Evolutionary conservation across 148 eudicot genomes (phyloP), one percentile per base, ranked within the genome.

Genomic region (Heliosperma pusillum): DNA sequence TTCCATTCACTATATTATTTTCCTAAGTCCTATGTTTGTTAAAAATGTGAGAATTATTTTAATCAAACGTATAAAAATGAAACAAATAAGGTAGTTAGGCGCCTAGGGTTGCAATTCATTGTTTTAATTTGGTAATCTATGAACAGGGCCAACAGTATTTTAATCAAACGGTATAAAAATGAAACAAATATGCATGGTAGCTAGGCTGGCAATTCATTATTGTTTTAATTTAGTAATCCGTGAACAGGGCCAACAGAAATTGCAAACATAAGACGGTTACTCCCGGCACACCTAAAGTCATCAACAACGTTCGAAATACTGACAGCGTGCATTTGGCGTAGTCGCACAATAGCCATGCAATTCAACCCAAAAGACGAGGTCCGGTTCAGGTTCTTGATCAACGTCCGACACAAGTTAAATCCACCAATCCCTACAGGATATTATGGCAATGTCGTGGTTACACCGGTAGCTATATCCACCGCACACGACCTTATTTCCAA

Each of bases 241-340:
- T 42, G 52, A 19, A n/a, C 72, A 80, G 82, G 82, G 10, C 73
- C 72, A 0, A 56, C 45, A 0, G 79, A 69, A 50, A 24, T 69
- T 0, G 36, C n/a, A 1, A 30, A 29, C n/a, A 45, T 69, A 9
- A 24, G 58, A 3, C 57, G 72, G 0, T 47, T 50, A 11, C 72
- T 69, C 30, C 72, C 72, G 6, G 12, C 21, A 5, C 33, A 47
- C 11, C 4, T 47, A 22, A 24, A 47, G 11, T 69, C 58, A 5
- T 45, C 72, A 24, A 4, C 72, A 47, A 50, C 72, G 4, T 69
- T 69, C 36, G 72, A 69, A 22, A 29, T 22, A 10, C 11, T 69
- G 0, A 7, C 33, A 6, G 72, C 72, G 2, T 45, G 57, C 58
- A 22, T 69, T 2, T 69, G 57, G 72, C 58, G 72, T 7, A 24